A percentile compares a stretch with the other conserved stretches of the same genome.
Conservation (phyloP, 2,329 filamentous ascomycete genomes). For the Ramularia endophylla region DNA sequence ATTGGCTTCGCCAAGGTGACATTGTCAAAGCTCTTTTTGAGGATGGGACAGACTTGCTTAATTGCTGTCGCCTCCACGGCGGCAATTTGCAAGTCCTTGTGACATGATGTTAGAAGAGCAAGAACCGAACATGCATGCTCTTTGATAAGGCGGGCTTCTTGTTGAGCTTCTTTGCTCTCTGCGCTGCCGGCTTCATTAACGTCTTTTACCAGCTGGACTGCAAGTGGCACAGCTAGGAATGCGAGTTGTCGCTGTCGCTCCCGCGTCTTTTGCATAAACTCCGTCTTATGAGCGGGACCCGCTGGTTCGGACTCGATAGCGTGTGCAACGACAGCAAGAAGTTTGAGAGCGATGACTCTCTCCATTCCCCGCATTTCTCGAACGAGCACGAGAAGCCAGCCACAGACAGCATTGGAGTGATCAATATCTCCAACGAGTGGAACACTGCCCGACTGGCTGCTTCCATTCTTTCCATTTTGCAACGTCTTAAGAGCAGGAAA, state of each 20-base stretch:
- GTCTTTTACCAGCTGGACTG: conserved; percentile 44
- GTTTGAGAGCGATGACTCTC: conserved; percentile 38
- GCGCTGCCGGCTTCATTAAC: conserved; percentile 19
- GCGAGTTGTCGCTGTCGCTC: conserved; percentile 39
- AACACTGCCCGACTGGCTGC: conserved; percentile 6
- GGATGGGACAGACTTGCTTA: conserved; percentile 55
- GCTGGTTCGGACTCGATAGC: conserved; percentile 31
- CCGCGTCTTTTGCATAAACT: conserved; percentile 29
- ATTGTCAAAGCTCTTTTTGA: conserved; percentile 62
- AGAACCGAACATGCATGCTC: conserved; percentile 71
- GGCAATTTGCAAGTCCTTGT: conserved; percentile 71
- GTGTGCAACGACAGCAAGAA: conserved; percentile 33
- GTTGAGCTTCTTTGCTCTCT: conserved; percentile 19
- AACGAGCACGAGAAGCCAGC: conserved; percentile 43
- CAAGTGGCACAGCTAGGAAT: conserved; percentile 41
- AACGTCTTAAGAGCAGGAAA: conserved; percentile 40
- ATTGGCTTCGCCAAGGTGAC: conserved; percentile 46
- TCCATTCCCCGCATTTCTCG: conserved; percentile 36
- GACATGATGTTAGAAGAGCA: conserved; percentile 72
- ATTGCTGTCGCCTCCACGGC: conserved; percentile 66
- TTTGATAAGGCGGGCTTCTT: conserved; percentile 47
- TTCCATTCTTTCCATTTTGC: conserved; percentile 15
- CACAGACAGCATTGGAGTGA: conserved; percentile 42
- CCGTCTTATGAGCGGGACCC: conserved; percentile 29
- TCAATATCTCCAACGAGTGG: conserved; percentile 31